Conservation (phyloP, 108 stramenopile genomes). For the Discostella stelligeroides region DNA sequence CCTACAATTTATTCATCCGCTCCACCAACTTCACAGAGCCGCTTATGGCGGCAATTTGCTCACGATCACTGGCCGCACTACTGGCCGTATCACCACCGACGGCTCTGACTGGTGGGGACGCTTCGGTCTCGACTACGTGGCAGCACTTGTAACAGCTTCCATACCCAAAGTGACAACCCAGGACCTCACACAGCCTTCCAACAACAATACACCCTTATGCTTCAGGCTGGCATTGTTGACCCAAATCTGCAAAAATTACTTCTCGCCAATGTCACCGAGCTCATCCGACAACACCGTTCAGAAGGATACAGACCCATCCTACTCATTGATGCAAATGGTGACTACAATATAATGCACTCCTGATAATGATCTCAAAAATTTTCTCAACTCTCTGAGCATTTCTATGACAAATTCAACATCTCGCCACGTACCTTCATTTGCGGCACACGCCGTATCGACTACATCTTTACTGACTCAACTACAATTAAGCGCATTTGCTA, state of each 20-base stretch:
- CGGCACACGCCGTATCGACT: background rate
- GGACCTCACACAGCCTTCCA: conserved; percentile 7
- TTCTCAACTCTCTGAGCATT: background rate
- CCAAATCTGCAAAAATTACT: background rate
- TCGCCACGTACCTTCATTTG: background rate
- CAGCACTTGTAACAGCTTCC: background rate
- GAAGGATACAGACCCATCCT: background rate
- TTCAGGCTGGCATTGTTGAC: background rate
- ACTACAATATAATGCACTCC: background rate
- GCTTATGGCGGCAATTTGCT: background rate
- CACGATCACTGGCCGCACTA: background rate
- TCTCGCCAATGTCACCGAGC: background rate
- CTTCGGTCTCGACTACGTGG: background rate
- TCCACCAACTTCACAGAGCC: background rate
- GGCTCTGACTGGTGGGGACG: background rate
- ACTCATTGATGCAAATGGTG: background rate
- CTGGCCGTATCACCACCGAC: background rate
- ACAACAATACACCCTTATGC: background rate
- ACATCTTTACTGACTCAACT: background rate
- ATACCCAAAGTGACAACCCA: background rate
- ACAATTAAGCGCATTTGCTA: background rate
- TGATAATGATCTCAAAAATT: background rate
- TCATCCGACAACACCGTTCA: background rate
- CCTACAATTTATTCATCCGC: background rate
- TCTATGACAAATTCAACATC: background rate